phyloP scores from a whole-genome alignment of 106 monocot species.

The Xerophyta viscosa region DNA sequence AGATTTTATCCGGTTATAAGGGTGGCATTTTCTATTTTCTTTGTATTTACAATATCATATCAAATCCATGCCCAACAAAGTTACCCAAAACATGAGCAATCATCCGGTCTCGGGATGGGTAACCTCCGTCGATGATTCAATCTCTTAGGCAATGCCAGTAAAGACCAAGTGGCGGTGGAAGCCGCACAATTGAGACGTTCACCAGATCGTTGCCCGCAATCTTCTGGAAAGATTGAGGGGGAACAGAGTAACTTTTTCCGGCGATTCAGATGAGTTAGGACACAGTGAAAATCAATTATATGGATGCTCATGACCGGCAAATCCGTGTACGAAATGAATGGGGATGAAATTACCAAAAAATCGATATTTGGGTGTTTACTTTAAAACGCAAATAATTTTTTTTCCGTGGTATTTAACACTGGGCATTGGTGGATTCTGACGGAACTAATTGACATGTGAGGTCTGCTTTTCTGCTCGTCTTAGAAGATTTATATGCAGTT shows the following conservation, averaged over 20 bases:
- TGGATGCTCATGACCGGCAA: conserved; percentile 88
- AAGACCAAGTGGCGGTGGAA: conserved; percentile 90
- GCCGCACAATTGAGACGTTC: conserved; percentile 61
- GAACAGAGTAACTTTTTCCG: conserved; percentile 83
- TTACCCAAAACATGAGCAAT: too few species aligned
- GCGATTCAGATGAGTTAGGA: conserved; percentile 97
- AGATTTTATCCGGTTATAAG: too few species aligned
- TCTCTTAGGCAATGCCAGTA: conserved; percentile 85
- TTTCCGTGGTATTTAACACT: conserved; percentile 87
- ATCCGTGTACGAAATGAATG: conserved; percentile 82
- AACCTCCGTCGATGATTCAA: conserved; percentile 88
- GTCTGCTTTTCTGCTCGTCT: conserved; percentile 2
- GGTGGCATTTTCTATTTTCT: too few species aligned
- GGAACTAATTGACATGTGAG: conserved; percentile 93
- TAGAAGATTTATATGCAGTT: neutral
- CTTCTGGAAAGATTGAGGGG: conserved; percentile 57
- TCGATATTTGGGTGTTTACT: conserved; percentile 66
- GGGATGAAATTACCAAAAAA: conserved; percentile 85
- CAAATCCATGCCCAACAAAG: too few species aligned
- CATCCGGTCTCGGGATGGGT: too few species aligned
- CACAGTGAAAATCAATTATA: conserved; percentile 95
- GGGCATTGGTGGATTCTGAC: conserved; percentile 97
- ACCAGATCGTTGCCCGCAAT: conserved; percentile 35
- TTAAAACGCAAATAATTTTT: too few species aligned
- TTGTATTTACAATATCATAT: too few species aligned